Base-by-base conservation (phyloP, 305 asterid genomes). In the Rubia tinctorum region DNA sequence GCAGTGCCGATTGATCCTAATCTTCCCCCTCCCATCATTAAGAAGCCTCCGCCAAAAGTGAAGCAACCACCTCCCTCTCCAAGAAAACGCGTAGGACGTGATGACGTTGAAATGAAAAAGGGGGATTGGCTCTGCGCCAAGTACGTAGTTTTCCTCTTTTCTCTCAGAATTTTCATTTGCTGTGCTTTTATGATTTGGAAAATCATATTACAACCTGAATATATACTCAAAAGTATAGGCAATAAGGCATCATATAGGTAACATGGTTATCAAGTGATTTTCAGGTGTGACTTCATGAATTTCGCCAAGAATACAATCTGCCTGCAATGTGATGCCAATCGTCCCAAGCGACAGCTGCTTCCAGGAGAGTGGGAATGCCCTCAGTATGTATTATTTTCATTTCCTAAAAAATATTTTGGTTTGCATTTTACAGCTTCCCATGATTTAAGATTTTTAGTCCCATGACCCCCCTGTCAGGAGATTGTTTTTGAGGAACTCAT, bases 301-400 rank as follows among this genome's bases (percentile, higher is more conserved):
- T 94, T 94, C 49, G 98, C 98, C 3, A 94, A 94, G 92, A 94
- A 94, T 79, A 85, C 90, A 2, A 82, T 88, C 75, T 94, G 98
- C 84, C 85, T 90, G 77, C 97, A 91, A 69, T 94, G 98, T 84
- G 97, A 94, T 83, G 97, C 93, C 78, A 94, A 94, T 77, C 98
- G 97, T 72, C 98, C 98, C 4, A 90, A 94, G 86, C 84, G 96
- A 77, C 91, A 94, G 89, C 82, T 94, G 85, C 97, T 94, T 87
- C 98, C 97, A 61, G 98, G 97, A 84, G 98, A 94, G 80, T 94
- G 98, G 98, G 98, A 91, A 80, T 94, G 98, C 84, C 96, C 97
- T 49, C 87, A 88, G 98, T 93, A 90, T 71, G 86, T 85, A 23
- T 43, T 66, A 77, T 72, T 78, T 51, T 71, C 25, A 71, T 71